Percentiles rank a stretch among this genome's conserved stretches.
These are phyloP conservation scores for Penicillium odoratum DNA, from an alignment of 495 filamentous ascomycete species.

Conservation along the genomic window DNA sequence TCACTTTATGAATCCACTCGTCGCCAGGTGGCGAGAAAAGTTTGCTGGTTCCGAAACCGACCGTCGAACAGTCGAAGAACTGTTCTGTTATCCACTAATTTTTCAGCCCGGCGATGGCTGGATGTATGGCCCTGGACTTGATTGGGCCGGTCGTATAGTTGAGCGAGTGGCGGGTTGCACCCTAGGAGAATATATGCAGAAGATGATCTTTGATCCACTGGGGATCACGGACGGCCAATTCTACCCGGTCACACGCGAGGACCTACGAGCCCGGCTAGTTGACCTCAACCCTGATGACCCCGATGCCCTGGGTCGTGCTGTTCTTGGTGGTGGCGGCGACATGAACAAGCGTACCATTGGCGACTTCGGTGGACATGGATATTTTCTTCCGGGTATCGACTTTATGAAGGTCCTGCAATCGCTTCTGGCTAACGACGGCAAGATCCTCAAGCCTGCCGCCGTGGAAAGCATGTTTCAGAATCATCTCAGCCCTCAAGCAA, in stretches of 20 bases:
- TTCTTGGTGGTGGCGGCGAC: slow-evolving; percentile 27
- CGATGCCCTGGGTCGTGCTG: slow-evolving; percentile 24
- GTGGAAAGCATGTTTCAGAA: slow-evolving; percentile 53
- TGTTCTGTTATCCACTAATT: slow-evolving; percentile 37
- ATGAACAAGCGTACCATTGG: slow-evolving; percentile 27
- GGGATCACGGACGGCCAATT: slow-evolving; percentile 45
- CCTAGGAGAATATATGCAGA: slow-evolving; percentile 46
- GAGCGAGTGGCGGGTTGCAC: slow-evolving; percentile 36
- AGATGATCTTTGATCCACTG: slow-evolving; percentile 46
- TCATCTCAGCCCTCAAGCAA: slow-evolving; percentile 38
- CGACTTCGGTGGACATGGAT: slow-evolving; percentile 54
- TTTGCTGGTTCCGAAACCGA: slow-evolving; percentile 18
- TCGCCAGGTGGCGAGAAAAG: slow-evolving; percentile 37
- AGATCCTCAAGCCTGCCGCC: slow-evolving; percentile 41
- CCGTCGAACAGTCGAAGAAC: slow-evolving; percentile 21
- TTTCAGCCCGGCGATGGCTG: slow-evolving; percentile 52
- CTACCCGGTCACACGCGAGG: slow-evolving; percentile 33
- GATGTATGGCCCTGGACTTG: slow-evolving; percentile 50
- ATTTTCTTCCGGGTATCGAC: slow-evolving; percentile 46
- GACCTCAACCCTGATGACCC: slow-evolving; percentile 34
- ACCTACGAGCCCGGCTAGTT: slow-evolving; percentile 35
- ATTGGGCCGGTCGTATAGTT: slow-evolving; percentile 53
- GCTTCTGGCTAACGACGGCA: slow-evolving; percentile 46
- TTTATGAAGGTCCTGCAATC: slow-evolving; percentile 52
- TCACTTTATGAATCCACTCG: slow-evolving; percentile 34